These are phyloP conservation scores for Starmerella tilneyi DNA, from an alignment of 805 yeast species.

Conservation along the genomic window DNA sequence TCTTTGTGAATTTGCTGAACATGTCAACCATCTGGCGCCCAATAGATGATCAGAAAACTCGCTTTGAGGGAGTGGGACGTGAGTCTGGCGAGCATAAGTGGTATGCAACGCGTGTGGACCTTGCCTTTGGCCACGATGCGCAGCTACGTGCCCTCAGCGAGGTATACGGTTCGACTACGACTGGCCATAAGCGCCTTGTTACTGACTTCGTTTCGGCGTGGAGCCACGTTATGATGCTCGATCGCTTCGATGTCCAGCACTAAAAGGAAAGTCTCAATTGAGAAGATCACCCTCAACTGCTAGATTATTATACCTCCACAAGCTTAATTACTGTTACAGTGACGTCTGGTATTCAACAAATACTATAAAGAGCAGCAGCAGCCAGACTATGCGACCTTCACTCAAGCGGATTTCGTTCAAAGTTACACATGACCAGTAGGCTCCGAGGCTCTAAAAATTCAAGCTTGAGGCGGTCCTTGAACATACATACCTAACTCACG, in stretches of 20 bases:
- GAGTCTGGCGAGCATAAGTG: conserved; percentile 18
- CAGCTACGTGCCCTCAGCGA: conserved; percentile 22
- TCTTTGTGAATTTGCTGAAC: conserved; percentile 18
- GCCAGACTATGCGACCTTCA: too few relatives aligned
- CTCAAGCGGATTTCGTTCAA: too few relatives aligned
- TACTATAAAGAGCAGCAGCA: too few relatives aligned
- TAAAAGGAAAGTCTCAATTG: not conserved
- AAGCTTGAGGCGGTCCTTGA: too few relatives aligned
- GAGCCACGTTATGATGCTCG: conserved; percentile 23
- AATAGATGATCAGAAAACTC: conserved; percentile 17
- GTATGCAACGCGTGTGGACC: conserved; percentile 20
- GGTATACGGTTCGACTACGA: conserved; percentile 17
- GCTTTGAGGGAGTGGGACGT: conserved; percentile 21
- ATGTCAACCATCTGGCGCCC: conserved; percentile 20
- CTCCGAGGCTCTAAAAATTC: too few relatives aligned
- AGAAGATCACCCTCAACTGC: too few relatives aligned
- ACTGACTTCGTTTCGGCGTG: conserved; percentile 22
- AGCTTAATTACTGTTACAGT: not conserved
- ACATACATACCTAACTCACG: too few relatives aligned
- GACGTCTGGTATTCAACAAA: too few relatives aligned
- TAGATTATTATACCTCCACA: too few relatives aligned
- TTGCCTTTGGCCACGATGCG: conserved; percentile 16
- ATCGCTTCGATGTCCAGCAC: conserved; percentile 15
- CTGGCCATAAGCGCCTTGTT: conserved; percentile 16
- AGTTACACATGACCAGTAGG: too few relatives aligned